phyloP scores from a whole-genome alignment of 345 rosid genomes.

The Eucalyptus shirleyi region DNA sequence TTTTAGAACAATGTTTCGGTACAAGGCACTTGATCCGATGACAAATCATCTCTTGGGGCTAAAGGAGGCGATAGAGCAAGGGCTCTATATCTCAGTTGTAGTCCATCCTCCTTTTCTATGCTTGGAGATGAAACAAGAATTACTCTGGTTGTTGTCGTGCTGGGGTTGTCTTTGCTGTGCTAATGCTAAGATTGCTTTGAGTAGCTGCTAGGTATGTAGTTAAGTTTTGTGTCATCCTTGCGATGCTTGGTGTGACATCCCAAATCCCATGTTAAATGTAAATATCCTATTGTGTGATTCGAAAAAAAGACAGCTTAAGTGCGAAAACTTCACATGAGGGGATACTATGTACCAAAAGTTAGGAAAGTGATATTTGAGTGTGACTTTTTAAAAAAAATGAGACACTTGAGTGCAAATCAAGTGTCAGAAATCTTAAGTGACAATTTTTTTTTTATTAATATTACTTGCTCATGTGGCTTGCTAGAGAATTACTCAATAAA shows the following conservation, averaged over 20 bases:
- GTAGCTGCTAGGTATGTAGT: not conserved
- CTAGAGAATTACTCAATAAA: no score
- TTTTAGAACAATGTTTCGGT: not conserved
- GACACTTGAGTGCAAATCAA: no score
- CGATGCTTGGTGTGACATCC: not conserved
- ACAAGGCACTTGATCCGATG: not conserved
- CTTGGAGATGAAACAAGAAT: not conserved
- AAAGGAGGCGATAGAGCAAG: not conserved
- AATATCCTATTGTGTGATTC: fast-evolving
- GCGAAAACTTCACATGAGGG: no score
- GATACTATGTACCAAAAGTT: no score
- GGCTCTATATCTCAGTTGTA: not conserved
- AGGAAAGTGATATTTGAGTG: no score
- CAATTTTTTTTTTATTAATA: no score
- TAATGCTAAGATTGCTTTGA: not conserved
- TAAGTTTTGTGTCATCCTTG: not conserved
- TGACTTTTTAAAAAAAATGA: no score
- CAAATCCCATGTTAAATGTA: not conserved
- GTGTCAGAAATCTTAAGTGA: fast-evolving
- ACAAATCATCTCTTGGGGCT: not conserved
- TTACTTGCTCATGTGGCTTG: fast-evolving
- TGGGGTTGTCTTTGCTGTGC: not conserved
- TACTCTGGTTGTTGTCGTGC: not conserved
- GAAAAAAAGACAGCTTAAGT: no score
- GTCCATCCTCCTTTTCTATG: not conserved